Percentiles rank a stretch among this genome's conserved stretches.
phyloP scores from a whole-genome alignment of 805 yeast species.

The Suhomyces kilbournensis region DNA sequence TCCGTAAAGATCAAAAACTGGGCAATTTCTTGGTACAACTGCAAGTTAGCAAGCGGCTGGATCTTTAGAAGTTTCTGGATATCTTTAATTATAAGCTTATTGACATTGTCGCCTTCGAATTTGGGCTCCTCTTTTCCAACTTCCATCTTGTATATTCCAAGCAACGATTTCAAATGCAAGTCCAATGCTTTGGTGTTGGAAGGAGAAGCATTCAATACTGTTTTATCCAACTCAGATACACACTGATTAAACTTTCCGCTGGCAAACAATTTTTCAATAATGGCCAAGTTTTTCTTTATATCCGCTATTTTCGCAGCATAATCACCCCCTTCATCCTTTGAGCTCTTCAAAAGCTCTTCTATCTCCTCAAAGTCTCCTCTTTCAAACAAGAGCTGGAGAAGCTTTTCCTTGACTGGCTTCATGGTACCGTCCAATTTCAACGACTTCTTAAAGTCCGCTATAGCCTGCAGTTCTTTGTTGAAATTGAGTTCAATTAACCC shows the following conservation, averaged over 20 bases:
- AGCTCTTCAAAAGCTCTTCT: conserved; percentile 7
- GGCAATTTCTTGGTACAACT: conserved; percentile 23
- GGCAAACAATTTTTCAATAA: conserved; percentile 11
- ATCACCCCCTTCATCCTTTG: conserved; percentile 8
- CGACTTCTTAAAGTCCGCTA: conserved; percentile 49
- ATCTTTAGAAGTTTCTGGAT: conserved; percentile 24
- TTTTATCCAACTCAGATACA: conserved; percentile 23
- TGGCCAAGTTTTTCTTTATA: conserved; percentile 12
- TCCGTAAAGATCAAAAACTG: conserved; percentile 45
- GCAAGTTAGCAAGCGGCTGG: conserved; percentile 24
- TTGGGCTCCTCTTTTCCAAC: not conserved
- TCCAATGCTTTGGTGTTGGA: conserved; percentile 36
- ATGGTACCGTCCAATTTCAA: conserved; percentile 39
- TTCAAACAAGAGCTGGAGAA: conserved; percentile 48
- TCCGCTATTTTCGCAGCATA: not conserved
- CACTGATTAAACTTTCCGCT: conserved; percentile 21
- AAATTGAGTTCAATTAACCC: conserved; percentile 60
- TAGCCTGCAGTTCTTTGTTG: conserved; percentile 52
- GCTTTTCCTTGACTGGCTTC: conserved; percentile 48
- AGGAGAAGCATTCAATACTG: conserved; percentile 39
- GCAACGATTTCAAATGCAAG: conserved; percentile 19
- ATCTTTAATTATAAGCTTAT: conserved; percentile 21
- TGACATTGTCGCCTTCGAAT: conserved; percentile 4
- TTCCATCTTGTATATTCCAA: conserved; percentile 14
- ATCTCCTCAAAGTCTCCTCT: conserved; percentile 48